These are phyloP conservation scores for Beauveria caledonica DNA, from an alignment of 2,329 filamentous ascomycete genomes.

Conservation along the genomic window DNA sequence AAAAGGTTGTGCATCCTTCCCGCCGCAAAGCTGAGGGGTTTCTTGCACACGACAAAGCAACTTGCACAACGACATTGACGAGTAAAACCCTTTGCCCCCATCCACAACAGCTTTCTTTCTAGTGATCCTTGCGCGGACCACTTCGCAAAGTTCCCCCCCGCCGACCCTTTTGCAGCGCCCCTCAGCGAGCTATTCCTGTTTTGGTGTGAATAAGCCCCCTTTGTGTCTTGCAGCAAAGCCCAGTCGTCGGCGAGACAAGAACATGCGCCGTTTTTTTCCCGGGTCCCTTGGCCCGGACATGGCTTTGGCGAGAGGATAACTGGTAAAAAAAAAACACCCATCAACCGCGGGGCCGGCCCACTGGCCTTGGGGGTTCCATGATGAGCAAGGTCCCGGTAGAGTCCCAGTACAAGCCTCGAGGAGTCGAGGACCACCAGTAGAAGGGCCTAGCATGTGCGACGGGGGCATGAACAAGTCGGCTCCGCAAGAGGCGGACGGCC, in stretches of 20 bases:
- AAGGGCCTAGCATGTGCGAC: constrained; percentile 4
- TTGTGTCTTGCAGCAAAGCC: constrained; percentile 6
- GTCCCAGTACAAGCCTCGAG: neutral
- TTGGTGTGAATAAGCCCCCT: neutral
- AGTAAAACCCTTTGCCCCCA: neutral
- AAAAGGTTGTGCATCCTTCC: neutral
- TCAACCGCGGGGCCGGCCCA: neutral
- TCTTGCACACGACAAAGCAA: neutral
- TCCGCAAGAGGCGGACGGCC: neutral
- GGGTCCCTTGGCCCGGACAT: neutral
- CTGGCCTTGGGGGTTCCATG: constrained; percentile 5
- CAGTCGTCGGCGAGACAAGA: neutral
- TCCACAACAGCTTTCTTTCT: neutral
- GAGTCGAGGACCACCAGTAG: neutral
- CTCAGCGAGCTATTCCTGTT: constrained; percentile 7
- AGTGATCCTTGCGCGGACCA: neutral
- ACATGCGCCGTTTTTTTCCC: neutral
- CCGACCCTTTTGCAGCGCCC: neutral
- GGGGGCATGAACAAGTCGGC: constrained; percentile 5
- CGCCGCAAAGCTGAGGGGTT: neutral
- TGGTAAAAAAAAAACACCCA: neutral
- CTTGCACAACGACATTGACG: neutral
- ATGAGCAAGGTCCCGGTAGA: neutral
- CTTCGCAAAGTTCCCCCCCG: neutral
- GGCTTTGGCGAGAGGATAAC: neutral